Evolutionary conservation across 768 basidiomycete species (phyloP).

Genomic region (Leccinellum luteum): DNA sequence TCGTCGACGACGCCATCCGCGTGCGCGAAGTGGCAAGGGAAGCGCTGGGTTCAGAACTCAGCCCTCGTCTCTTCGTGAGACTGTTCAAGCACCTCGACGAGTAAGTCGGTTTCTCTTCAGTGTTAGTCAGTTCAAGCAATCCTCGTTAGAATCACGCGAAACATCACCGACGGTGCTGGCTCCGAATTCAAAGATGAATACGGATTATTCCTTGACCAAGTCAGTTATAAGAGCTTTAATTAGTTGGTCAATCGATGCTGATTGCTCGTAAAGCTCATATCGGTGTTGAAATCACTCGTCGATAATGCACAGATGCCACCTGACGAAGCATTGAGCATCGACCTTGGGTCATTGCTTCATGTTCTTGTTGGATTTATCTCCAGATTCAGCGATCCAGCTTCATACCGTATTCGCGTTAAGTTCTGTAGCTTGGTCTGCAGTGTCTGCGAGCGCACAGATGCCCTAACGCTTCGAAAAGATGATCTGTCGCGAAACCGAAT

Average conservation of each 20-base stretch:
- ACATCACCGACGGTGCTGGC: conserved; percentile 47
- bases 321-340: conserved; percentile 61
- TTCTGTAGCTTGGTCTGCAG: conserved; percentile 73
- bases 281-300: conserved; percentile 73
- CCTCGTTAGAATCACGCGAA: conserved; percentile 45
- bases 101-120: conserved; percentile 42
- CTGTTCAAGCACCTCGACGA: conserved; percentile 71
- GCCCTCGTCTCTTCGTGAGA: conserved; percentile 61
- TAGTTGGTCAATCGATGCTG: conserved; percentile 2
- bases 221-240: conserved; percentile 24
- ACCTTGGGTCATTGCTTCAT: conserved; percentile 58
- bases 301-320: conserved; percentile 61
- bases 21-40: conserved; percentile 80
- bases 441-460: conserved; percentile 60
- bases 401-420: conserved; percentile 67
- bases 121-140: neutral
- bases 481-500: conserved; percentile 63
- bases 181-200: conserved; percentile 39
- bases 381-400: conserved; percentile 51
- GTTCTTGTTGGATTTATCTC: conserved; percentile 64
- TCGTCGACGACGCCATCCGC: conserved; percentile 59
- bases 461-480: conserved; percentile 65
- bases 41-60: conserved; percentile 77
- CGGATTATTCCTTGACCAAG: conserved; percentile 71
- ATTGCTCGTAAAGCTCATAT: conserved; percentile 53